A percentile compares a stretch with the other conserved stretches of the same genome.
Evolutionary conservation across 306 rosid species (phyloP).

Genomic region (Glycyrrhiza uralensis): DNA sequence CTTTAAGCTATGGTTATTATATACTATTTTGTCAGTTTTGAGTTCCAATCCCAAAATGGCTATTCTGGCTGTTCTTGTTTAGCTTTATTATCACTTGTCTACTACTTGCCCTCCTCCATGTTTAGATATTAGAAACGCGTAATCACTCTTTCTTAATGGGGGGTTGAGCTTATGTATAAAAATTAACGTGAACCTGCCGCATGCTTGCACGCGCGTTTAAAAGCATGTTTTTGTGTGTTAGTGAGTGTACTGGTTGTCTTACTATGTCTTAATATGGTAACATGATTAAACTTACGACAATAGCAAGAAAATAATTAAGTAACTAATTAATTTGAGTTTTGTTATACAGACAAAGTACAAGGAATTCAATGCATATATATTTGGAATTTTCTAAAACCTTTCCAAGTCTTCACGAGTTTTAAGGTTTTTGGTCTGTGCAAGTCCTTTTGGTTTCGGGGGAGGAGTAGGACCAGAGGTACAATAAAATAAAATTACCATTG

Average conservation of each 20-base stretch:
- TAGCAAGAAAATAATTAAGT: background rate
- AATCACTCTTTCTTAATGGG: constrained; percentile 58
- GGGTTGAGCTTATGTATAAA: constrained; percentile 38
- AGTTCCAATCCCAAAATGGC: constrained; percentile 73
- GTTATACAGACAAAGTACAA: background rate
- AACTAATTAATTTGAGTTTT: background rate
- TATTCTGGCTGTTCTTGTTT: constrained; percentile 55
- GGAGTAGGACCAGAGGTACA: background rate
- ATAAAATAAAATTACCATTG: background rate
- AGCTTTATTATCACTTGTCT: constrained; percentile 40
- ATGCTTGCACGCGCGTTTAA: constrained; percentile 85
- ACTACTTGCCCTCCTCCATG: constrained; percentile 30
- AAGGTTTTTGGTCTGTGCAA: background rate
- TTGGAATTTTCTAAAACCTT: background rate
- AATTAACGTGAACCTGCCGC: constrained; percentile 31
- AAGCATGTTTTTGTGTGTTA: constrained; percentile 68
- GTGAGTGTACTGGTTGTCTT: constrained; percentile 28
- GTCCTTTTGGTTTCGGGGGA: background rate
- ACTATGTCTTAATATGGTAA: constrained; percentile 16
- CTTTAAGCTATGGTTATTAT: constrained; percentile 34
- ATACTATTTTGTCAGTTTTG: too few species aligned
- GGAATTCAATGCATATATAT: background rate
- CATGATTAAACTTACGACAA: background rate
- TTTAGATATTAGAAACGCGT: constrained; percentile 64
- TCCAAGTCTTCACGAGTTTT: constrained; percentile 2